phyloP scores from a whole-genome alignment of 495 filamentous ascomycete species.

The Podospora conica region DNA sequence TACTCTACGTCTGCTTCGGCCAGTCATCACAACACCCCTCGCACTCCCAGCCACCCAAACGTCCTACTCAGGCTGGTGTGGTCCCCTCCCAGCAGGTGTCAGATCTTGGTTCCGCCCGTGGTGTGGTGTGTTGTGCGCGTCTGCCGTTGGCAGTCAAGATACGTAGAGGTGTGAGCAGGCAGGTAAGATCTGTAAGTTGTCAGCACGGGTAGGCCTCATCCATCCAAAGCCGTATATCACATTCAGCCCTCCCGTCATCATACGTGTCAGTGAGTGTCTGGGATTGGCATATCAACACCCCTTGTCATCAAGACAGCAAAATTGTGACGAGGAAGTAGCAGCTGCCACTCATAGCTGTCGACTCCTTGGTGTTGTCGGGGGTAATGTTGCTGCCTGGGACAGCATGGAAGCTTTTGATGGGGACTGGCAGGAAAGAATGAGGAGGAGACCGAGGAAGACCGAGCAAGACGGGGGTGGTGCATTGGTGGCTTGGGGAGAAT shows the following conservation, averaged over 20 bases:
- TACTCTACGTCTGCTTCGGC: too few relatives aligned
- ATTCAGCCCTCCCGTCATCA: background rate
- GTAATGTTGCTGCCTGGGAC: background rate
- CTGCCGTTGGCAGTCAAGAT: background rate
- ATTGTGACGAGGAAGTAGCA: background rate
- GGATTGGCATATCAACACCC: too few relatives aligned
- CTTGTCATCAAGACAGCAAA: too few relatives aligned
- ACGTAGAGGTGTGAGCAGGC: background rate
- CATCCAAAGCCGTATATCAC: background rate
- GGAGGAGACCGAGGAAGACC: background rate
- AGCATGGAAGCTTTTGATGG: background rate
- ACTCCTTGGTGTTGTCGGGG: background rate
- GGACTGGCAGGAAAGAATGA: background rate
- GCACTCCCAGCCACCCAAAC: background rate
- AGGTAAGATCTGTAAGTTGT: background rate
- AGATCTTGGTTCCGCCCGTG: background rate
- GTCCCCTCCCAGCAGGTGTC: background rate
- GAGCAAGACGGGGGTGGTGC: too few relatives aligned
- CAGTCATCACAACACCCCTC: background rate
- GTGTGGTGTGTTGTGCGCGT: background rate
- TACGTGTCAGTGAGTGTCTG: background rate
- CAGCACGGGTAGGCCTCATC: background rate
- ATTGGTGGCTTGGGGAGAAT: background rate
- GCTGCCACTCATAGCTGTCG: background rate
- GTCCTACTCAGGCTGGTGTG: background rate